A percentile compares a stretch with the other conserved stretches of the same genome.
These are phyloP conservation scores for Medicago arabica DNA, from an alignment of 306 rosid species.

Conservation along the genomic window DNA sequence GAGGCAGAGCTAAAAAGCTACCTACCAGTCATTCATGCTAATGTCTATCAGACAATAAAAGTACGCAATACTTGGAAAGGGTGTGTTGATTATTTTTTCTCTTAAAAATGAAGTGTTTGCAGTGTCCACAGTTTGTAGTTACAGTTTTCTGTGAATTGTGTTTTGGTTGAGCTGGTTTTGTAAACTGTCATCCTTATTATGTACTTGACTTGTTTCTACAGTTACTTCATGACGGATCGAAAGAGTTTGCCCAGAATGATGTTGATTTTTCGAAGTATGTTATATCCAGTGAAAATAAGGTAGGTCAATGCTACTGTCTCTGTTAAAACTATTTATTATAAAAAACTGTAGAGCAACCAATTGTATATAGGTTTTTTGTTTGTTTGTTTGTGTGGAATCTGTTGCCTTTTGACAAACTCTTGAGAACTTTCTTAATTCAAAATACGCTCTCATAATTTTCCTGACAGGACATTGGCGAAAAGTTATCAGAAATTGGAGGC, in stretches of 20 bases:
- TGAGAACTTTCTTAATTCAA: conserved; percentile 25
- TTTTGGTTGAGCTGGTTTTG: conserved; percentile 33
- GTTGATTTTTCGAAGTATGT: conserved; percentile 63
- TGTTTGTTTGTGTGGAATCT: background rate
- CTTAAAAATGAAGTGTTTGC: conserved; percentile 59
- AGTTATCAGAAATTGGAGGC: conserved; percentile 81
- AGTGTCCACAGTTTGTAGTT: conserved; percentile 47
- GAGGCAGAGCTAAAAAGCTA: conserved; percentile 95
- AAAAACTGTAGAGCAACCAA: too few species aligned
- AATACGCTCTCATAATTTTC: conserved; percentile 28
- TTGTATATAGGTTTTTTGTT: too few species aligned
- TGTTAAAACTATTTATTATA: background rate
- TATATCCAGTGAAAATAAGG: conserved; percentile 81
- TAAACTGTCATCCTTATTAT: conserved; percentile 38
- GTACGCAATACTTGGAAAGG: conserved; percentile 99
- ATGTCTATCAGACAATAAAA: conserved; percentile 99
- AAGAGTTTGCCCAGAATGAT: conserved; percentile 84
- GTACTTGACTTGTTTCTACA: conserved; percentile 50
- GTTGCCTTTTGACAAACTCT: conserved; percentile 7
- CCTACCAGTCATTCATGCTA: conserved; percentile 94
- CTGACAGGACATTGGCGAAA: conserved; percentile 80
- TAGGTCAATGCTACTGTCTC: conserved; percentile 36
- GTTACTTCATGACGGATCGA: conserved; percentile 91
- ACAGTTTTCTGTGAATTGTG: conserved; percentile 44
- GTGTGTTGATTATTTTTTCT: conserved; percentile 98